Evolutionary conservation across 495 filamentous ascomycete genomes (phyloP), one percentile per base, ranked within the genome.

Genomic region (Talaromyces liani): DNA sequence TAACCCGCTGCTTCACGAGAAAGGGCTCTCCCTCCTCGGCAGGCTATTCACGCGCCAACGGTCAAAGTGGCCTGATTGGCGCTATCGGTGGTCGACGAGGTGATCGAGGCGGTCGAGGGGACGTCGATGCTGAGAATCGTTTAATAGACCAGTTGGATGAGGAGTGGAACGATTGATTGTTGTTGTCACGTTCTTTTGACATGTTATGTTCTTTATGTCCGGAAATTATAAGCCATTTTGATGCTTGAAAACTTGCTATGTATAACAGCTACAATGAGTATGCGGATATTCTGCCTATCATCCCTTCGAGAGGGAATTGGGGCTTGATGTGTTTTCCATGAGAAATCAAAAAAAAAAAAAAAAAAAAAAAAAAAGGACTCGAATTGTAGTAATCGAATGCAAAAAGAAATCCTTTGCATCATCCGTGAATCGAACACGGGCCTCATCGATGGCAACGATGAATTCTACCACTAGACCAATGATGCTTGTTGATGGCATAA

Each of bases 141-240:
- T 75, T 98, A 66, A 98, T 98, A 69, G 94, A 98, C 75, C 91
- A 96, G 72, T 82, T 97, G 57, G 95, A 98, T 71, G 94, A 98
- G 73, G 92, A 97, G 72, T 98, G 79, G 79, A 77, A 79, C 33
- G 79, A 80, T 66, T 80, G 31, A 47, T 29, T 18, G 58, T 12
- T 22, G 4, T 14, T 6, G 0, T 60, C 27, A 9, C 10, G 22
- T 41, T 34, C 14, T 60, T 18, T 45, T 60, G 12, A 14, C 4
- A 22, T 36, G n/a, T 39, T 39, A n/a, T 60, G 12, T n/a, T 60
- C 12, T 60, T 29, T 31, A 27, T 56, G 53, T 22, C 53, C 29
- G 22, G 22, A 25, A n/a, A 49, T 20, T 49, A 49, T 49, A 49
- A 20, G 20, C 14, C 24, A 27, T 56, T 9, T 29, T 29, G 24